A percentile compares a stretch with the other conserved stretches of the same genome.
Evolutionary conservation across 148 eudicot genomes (phyloP).

Genomic region (Camellia granthamiana): DNA sequence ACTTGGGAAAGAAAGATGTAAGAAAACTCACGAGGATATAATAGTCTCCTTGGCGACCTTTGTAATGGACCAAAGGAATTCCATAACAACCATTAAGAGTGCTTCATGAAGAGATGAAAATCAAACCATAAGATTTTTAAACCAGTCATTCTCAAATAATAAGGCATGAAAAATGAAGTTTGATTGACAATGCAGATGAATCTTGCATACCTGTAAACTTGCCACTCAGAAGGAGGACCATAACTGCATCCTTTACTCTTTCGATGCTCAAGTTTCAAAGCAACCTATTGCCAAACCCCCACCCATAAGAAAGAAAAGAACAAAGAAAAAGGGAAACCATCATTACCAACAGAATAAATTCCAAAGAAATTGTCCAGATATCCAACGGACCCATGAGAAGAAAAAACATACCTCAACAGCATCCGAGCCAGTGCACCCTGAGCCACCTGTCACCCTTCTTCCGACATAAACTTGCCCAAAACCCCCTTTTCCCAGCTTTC

Average conservation of each 20-base stretch:
- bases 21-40: slow-evolving; percentile 47
- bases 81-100: slow-evolving; percentile 80
- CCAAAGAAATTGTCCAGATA: not conserved
- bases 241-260: slow-evolving; percentile 48
- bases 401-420: slow-evolving; percentile 43
- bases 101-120: slow-evolving; percentile 31
- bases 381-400: not conserved
- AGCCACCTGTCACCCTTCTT: slow-evolving; percentile 39
- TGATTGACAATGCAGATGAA: not conserved
- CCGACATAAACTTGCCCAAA: slow-evolving; percentile 70
- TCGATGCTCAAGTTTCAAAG: slow-evolving; percentile 45
- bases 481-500: slow-evolving; percentile 63
- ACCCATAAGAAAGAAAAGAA: not conserved
- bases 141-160: not conserved
- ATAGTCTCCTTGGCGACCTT: slow-evolving; percentile 79
- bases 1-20: not conserved
- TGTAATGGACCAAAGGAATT: slow-evolving; percentile 67
- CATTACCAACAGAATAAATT: not conserved
- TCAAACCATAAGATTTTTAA: not conserved
- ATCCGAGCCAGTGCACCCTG: slow-evolving; percentile 38
- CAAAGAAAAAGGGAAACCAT: not conserved
- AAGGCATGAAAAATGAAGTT: not conserved
- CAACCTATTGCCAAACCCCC: slow-evolving; percentile 26
- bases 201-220: slow-evolving; percentile 38
- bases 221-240: slow-evolving; percentile 57